Evolutionary conservation across 2,329 filamentous ascomycete genomes (phyloP).

Genomic region (Colletotrichum eleusines): DNA sequence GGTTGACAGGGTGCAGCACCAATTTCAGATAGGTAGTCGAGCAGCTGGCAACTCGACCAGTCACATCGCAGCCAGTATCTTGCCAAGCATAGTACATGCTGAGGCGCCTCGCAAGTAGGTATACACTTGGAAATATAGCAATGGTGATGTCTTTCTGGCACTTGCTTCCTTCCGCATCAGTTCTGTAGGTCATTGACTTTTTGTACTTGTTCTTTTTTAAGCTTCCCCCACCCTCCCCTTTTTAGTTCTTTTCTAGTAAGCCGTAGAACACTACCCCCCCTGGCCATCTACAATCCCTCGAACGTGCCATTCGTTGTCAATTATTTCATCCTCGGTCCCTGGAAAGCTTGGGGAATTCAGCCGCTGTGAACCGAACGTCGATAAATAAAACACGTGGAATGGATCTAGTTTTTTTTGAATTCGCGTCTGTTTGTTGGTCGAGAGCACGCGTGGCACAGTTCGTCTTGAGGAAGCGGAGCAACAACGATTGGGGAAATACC

Average conservation of each 20-base stretch:
- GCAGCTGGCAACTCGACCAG: slow-evolving; percentile 2
- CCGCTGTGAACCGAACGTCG: neutral
- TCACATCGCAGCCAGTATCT: slow-evolving; percentile 1
- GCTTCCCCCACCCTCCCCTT: no score
- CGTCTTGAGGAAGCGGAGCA: neutral
- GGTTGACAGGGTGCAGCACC: neutral
- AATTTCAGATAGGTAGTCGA: neutral
- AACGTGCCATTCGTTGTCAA: slow-evolving; percentile 2
- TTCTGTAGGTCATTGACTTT: neutral
- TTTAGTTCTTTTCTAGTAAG: no score
- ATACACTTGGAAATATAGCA: neutral
- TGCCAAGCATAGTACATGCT: neutral
- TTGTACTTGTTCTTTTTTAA: neutral
- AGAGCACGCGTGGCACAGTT: neutral
- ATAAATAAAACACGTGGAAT: neutral
- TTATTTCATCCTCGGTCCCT: neutral
- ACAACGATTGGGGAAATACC: no score
- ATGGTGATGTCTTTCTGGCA: neutral
- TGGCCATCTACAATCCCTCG: neutral
- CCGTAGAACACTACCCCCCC: no score
- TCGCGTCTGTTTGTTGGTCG: neutral
- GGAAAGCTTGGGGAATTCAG: neutral
- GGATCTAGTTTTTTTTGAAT: neutral
- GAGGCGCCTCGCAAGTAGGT: neutral
- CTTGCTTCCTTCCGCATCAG: neutral